Percentiles rank a stretch among this genome's conserved stretches.
These are phyloP conservation scores for Colletotrichum sp. DNA, from an alignment of 2,329 filamentous ascomycete species.

Conservation along the genomic window DNA sequence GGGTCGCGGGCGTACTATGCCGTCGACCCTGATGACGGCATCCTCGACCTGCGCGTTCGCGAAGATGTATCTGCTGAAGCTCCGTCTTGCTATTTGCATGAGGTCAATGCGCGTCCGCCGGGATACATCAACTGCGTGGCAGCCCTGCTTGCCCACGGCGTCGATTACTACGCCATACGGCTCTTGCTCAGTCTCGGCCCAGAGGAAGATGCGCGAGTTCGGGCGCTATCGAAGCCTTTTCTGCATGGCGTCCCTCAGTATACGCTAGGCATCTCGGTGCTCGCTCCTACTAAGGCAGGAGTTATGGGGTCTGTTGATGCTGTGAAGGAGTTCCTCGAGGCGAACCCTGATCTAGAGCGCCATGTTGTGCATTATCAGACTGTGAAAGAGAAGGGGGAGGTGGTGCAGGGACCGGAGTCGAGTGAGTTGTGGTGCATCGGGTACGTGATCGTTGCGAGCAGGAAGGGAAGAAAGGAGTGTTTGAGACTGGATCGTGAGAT, in stretches of 20 bases:
- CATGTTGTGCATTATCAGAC: slow-evolving; percentile 21
- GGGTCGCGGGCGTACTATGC: neutral
- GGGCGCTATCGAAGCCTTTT: slow-evolving; percentile 26
- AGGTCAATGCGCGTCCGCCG: slow-evolving; percentile 33
- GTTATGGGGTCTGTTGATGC: slow-evolving; percentile 20
- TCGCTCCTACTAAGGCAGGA: slow-evolving; percentile 9
- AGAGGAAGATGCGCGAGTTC: slow-evolving; percentile 11
- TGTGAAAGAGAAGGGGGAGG: slow-evolving; percentile 5
- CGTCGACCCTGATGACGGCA: neutral
- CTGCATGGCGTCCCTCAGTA: slow-evolving; percentile 17
- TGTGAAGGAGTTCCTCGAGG: neutral
- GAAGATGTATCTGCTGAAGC: neutral
- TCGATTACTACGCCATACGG: slow-evolving; percentile 33
- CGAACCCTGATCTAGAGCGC: neutral
- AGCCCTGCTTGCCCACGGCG: slow-evolving; percentile 29
- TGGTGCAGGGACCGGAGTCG: slow-evolving; percentile 18
- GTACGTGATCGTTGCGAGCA: slow-evolving; percentile 11
- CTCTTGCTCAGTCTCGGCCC: slow-evolving; percentile 25
- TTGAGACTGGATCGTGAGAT: slow-evolving; percentile 1
- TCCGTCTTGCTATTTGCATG: slow-evolving; percentile 29
- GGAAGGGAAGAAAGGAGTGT: slow-evolving; percentile 5
- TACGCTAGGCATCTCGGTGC: slow-evolving; percentile 19
- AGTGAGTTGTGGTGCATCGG: slow-evolving; percentile 21
- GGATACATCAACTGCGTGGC: slow-evolving; percentile 28
- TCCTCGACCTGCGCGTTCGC: slow-evolving; percentile 21